phyloP scores from a whole-genome alignment of 441 rosid genomes.

The Metrosideros polymorpha region DNA sequence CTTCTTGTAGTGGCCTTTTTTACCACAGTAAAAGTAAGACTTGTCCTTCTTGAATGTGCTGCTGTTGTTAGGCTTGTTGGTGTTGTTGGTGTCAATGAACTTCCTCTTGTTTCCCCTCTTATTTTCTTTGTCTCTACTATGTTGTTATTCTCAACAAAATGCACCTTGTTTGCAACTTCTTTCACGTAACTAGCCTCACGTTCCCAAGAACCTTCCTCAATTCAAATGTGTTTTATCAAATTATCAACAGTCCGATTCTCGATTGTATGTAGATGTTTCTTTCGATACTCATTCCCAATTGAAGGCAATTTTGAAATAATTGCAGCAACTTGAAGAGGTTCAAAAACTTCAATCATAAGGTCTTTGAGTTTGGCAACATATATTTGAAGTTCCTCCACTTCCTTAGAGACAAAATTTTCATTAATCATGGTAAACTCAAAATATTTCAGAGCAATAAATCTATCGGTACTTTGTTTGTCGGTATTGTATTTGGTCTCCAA shows the following conservation, averaged over 20 bases:
- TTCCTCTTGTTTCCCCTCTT: background rate
- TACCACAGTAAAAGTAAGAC: background rate
- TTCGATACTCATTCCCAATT: constrained; percentile 2
- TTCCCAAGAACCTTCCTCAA: background rate
- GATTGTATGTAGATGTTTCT: background rate
- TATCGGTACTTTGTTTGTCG: background rate
- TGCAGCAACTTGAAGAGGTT: background rate
- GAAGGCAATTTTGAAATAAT: constrained; percentile 2
- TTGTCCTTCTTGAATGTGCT: background rate
- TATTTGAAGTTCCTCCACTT: background rate
- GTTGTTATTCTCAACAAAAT: background rate
- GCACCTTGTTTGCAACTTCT: background rate
- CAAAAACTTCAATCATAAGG: background rate
- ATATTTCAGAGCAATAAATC: background rate
- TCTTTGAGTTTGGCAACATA: background rate
- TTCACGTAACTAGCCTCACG: background rate
- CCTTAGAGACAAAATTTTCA: background rate
- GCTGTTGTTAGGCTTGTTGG: no score
- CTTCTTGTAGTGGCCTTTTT: background rate
- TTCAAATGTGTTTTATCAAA: background rate
- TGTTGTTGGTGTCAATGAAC: no score
- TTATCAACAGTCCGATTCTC: background rate
- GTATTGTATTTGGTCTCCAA: background rate
- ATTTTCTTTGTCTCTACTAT: background rate
- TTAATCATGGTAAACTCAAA: no score